Evolutionary conservation across 2,329 filamentous ascomycete species (phyloP).

Genomic region (Fusarium sp.): DNA sequence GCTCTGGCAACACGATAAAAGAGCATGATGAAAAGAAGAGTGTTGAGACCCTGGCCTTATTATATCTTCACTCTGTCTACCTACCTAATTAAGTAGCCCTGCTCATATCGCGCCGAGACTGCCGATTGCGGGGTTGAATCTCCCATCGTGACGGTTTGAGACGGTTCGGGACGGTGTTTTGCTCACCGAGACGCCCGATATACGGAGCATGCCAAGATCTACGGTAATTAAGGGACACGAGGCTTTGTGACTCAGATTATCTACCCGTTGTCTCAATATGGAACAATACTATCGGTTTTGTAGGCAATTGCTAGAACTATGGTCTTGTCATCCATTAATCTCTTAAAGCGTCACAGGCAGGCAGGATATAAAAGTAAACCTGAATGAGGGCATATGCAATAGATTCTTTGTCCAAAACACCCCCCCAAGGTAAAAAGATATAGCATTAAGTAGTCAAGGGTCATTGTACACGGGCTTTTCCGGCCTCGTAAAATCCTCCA

Average conservation of each 20-base stretch:
- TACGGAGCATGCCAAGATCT: not conserved
- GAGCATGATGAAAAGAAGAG: not conserved
- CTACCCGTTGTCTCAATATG: not conserved
- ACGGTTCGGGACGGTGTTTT: slow-evolving; percentile 19
- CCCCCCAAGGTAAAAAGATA: slow-evolving; percentile 43
- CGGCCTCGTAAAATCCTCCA: slow-evolving; percentile 43
- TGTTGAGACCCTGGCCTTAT: not conserved
- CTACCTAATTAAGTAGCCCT: not conserved
- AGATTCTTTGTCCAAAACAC: slow-evolving; percentile 41
- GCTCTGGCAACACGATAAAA: not conserved
- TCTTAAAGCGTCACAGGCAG: no score
- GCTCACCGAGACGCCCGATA: slow-evolving; percentile 5
- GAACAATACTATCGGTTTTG: not conserved
- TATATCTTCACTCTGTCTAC: not conserved
- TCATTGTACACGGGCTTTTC: slow-evolving; percentile 55
- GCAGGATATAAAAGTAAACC: no score
- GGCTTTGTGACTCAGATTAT: not conserved
- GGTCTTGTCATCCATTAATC: not conserved
- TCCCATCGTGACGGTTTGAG: slow-evolving; percentile 11
- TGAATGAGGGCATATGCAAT: slow-evolving; percentile 35
- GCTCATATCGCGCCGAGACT: not conserved
- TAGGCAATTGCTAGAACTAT: not conserved
- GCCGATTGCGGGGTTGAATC: slow-evolving; percentile 24
- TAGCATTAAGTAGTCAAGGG: slow-evolving; percentile 55
- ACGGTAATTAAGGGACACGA: not conserved